Conservation (phyloP, 2,329 filamentous ascomycete species). For the Sarocladium oryzae region DNA sequence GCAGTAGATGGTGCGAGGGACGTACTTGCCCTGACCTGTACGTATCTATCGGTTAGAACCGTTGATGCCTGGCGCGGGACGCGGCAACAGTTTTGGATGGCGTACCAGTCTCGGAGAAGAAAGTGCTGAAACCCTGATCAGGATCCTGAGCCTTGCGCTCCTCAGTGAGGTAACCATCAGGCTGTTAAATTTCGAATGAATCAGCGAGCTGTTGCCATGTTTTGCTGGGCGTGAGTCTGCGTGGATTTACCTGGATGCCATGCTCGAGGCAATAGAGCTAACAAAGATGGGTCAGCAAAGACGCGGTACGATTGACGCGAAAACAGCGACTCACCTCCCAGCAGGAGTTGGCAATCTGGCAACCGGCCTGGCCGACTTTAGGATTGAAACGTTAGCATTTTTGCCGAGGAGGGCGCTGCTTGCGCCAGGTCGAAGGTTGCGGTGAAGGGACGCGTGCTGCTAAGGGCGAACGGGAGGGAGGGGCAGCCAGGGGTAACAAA, state of each 20-base stretch:
- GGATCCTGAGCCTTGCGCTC: conserved; percentile 91
- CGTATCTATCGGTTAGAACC: conserved; percentile 17
- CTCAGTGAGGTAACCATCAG: conserved; percentile 96
- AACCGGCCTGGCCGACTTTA: conserved; percentile 98
- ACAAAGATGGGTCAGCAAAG: conserved; percentile 23
- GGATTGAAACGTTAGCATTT: conserved; percentile 5
- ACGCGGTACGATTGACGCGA: conserved; percentile 4
- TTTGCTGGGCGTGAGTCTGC: background rate
- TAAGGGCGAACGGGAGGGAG: conserved; percentile 23
- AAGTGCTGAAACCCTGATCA: conserved; percentile 98
- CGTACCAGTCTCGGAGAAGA: conserved; percentile 99
- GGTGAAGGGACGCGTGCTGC: conserved; percentile 37
- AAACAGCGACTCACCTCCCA: conserved; percentile 79
- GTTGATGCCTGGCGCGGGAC: background rate
- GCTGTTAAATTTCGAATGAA: conserved; percentile 45
- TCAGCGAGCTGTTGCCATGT: background rate
- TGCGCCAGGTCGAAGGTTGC: conserved; percentile 8
- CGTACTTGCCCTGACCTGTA: conserved; percentile 94
- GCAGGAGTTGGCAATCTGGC: conserved; percentile 99
- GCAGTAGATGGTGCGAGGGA: conserved; percentile 97
- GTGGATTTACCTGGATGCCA: conserved; percentile 79
- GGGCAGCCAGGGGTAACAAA: conserved; percentile 24
- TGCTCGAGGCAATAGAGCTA: conserved; percentile 99
- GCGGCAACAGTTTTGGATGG: background rate
- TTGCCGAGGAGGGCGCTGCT: background rate